phyloP scores from a whole-genome alignment of 768 basidiomycete genomes.

The Neoboletus subvelutipes region DNA sequence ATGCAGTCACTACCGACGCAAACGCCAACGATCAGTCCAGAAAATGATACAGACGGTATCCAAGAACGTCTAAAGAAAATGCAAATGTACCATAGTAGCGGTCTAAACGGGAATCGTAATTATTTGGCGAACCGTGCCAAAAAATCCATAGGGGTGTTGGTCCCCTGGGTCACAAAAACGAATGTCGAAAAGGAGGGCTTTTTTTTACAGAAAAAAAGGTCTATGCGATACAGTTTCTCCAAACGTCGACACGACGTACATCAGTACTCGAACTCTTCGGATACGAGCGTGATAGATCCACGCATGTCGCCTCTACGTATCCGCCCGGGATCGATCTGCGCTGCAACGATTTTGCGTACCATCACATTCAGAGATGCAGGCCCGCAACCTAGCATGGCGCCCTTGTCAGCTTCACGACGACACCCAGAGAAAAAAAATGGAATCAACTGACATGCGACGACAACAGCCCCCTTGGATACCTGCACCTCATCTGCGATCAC shows the following conservation, averaged over 20 bases:
- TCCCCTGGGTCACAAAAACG: constrained; percentile 1
- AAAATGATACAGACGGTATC: not conserved
- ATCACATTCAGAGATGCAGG: constrained; percentile 67
- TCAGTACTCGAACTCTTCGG: constrained; percentile 69
- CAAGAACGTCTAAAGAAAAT: not conserved
- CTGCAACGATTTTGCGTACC: constrained; percentile 62
- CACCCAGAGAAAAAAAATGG: no score
- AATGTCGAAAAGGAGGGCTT: not conserved
- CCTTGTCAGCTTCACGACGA: not conserved
- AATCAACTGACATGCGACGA: constrained; percentile 65
- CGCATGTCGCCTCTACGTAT: constrained; percentile 56
- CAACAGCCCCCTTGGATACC: constrained; percentile 49
- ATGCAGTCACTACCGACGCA: not conserved
- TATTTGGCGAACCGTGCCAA: not conserved
- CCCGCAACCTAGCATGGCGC: constrained; percentile 57
- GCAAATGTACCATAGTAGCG: not conserved
- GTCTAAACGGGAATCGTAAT: not conserved
- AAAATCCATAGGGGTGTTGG: not conserved
- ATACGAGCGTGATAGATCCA: constrained; percentile 58
- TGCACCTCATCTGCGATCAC: constrained; percentile 67
- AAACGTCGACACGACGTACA: not conserved
- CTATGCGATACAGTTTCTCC: not conserved
- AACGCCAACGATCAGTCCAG: not conserved
- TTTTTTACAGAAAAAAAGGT: not conserved
- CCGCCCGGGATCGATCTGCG: constrained; percentile 55